Evolutionary conservation across 192 early-diverging fungal genomes (phyloP), one percentile per base, ranked within the genome.

Genomic region (Coemansia furcata): DNA sequence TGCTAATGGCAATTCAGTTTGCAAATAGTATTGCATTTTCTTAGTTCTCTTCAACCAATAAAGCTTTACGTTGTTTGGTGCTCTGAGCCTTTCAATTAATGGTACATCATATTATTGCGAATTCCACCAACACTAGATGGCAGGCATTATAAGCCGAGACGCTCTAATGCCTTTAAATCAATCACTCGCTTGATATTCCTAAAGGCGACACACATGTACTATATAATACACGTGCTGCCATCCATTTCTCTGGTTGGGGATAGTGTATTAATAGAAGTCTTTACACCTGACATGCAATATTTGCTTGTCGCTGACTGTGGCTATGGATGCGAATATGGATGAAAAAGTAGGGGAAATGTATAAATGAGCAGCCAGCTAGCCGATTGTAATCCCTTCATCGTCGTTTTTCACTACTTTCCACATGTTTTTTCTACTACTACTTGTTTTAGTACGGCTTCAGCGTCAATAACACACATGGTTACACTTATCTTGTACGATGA

Each of bases 351-450:
- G 12, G 44, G n/a, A 10, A 38, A 10, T 26, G 23, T 15, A 42
- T 42, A 42, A 42, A 42, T 4, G 40, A 42, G 0, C 10, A 11
- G 15, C 0, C 40, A 15, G 40, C 15, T 42, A 4, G 14, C 40
- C 40, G 15, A 42, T 42, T 42, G 15, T n/a, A 47, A 19, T 47
- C 19, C 15, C 23, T 26, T 26, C 23, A 26, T 26, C 23, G 23
- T 26, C 23, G 23, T 26, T 26, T 26, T 26, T 26, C 23, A 26
- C 23, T 21, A 19, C 6, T 19, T 47, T 47, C 23, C 23, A 26
- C 23, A 93, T 66, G n/a, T n/a, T n/a, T n/a, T 47, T 47, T 5
- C 1, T 47, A 21, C 12, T 21, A 19, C 44, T 15, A 47, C 8
- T 47, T 47, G 17, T 15, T 47, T 47, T n/a, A 7, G 8, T 47